Evolutionary conservation across 2,329 filamentous ascomycete species (phyloP).

Genomic region (Penicillium polonicum): DNA sequence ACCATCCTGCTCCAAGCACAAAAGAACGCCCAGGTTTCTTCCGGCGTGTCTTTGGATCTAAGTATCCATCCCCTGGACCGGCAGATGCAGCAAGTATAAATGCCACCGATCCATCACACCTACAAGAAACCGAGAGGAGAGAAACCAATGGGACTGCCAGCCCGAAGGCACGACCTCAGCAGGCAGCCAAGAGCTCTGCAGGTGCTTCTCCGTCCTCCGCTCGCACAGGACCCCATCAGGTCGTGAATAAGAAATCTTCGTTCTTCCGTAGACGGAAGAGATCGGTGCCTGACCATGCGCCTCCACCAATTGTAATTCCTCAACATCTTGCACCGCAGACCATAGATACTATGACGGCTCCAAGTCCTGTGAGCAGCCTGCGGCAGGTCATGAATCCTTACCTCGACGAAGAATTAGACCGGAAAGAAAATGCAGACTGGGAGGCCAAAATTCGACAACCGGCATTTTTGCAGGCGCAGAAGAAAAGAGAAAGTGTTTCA

Average conservation of each 20-base stretch:
- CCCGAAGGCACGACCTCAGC: constrained; percentile 28
- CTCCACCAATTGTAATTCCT: constrained; percentile 56
- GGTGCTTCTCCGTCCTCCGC: constrained; percentile 19
- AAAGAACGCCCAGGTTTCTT: constrained; percentile 87
- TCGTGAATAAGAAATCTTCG: constrained; percentile 89
- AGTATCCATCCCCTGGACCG: constrained; percentile 43
- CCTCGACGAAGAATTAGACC: constrained; percentile 45
- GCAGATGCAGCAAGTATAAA: constrained; percentile 19
- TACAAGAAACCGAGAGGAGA: constrained; percentile 28
- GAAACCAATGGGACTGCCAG: constrained; percentile 21
- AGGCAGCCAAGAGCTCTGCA: constrained; percentile 26
- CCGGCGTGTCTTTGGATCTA: constrained; percentile 82
- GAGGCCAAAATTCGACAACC: constrained; percentile 21
- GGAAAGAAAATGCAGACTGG: constrained; percentile 26
- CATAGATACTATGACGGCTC: constrained; percentile 33
- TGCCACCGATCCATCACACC: constrained; percentile 22
- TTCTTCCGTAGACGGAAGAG: constrained; percentile 95
- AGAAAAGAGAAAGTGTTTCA: constrained; percentile 28
- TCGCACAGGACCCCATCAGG: constrained; percentile 41
- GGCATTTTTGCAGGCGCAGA: constrained; percentile 20
- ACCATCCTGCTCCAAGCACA: constrained; percentile 25
- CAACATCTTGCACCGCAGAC: constrained; percentile 44
- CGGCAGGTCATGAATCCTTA: constrained; percentile 87
- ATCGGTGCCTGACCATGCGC: constrained; percentile 68
- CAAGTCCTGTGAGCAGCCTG: constrained; percentile 74